Percentiles rank a stretch among this genome's conserved stretches.
Evolutionary conservation across 176 grass and related monocot genomes (phyloP).

Genomic region (Areca catechu): DNA sequence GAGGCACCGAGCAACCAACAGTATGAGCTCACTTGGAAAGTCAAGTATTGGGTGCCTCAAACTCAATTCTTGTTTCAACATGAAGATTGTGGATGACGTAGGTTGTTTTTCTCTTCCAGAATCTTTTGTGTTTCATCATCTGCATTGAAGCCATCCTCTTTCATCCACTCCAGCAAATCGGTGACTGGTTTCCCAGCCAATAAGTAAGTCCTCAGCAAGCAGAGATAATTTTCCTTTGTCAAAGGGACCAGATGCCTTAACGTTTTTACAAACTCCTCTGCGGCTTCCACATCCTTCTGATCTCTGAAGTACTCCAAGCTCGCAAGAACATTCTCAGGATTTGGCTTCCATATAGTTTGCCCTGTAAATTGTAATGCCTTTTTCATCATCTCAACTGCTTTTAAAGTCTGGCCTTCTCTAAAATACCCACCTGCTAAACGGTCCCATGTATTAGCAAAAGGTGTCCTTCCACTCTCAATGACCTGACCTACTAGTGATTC

Average conservation of each 20-base stretch:
- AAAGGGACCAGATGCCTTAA: constrained; percentile 26
- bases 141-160: constrained; percentile 39
- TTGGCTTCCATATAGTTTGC: constrained; percentile 27
- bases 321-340: constrained; percentile 24
- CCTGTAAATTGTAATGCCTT: constrained; percentile 28
- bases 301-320: constrained; percentile 35
- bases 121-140: constrained; percentile 42
- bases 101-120: constrained; percentile 21
- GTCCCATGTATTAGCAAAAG: constrained; percentile 34
- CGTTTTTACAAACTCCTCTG: constrained; percentile 38
- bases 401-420: constrained; percentile 22
- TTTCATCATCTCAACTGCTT: constrained; percentile 40
- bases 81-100: neutral
- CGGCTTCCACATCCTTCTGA: constrained; percentile 47
- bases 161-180: constrained; percentile 43
- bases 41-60: neutral
- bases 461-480: constrained; percentile 31
- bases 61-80: neutral
- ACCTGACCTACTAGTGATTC: constrained; percentile 33
- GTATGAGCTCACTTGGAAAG: too few species aligned
- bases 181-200: constrained; percentile 18
- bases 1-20: too few species aligned
- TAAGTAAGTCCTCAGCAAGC: constrained; percentile 38
- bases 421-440: constrained; percentile 42
- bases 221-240: constrained; percentile 41